phyloP scores from a whole-genome alignment of 108 stramenopile species.

The Cyclotella kingstonii region DNA sequence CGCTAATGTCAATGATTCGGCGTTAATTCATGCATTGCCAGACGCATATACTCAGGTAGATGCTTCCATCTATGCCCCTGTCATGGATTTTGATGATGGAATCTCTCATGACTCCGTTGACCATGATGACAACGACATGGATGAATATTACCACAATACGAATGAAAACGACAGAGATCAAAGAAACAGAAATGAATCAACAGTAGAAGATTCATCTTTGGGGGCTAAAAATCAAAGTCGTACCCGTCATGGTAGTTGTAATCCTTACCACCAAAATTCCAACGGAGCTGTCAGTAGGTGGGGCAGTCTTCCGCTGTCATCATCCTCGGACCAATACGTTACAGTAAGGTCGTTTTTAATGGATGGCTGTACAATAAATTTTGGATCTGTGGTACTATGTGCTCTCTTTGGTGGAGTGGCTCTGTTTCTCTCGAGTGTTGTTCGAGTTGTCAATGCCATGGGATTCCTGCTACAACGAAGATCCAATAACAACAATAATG shows the following conservation, averaged over 20 bases:
- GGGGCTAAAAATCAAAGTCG: too few relatives aligned
- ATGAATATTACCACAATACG: too few relatives aligned
- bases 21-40: conserved; percentile 46
- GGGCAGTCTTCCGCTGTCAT: too few relatives aligned
- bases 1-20: conserved; percentile 12
- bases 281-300: too few relatives aligned
- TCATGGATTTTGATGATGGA: conserved; percentile 58
- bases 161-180: too few relatives aligned
- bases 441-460: conserved; percentile 68
- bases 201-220: too few relatives aligned
- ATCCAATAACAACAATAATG: too few relatives aligned
- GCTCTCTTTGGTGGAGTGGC: conserved; percentile 80
- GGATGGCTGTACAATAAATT: conserved; percentile 58
- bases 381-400: conserved; percentile 82
- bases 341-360: conserved; percentile 67
- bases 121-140: conserved; percentile 30
- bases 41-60: conserved; percentile 74
- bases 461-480: conserved; percentile 32
- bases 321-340: conserved; percentile 17
- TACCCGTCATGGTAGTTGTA: too few relatives aligned
- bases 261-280: too few relatives aligned
- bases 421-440: conserved; percentile 73
- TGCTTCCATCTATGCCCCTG: conserved; percentile 63
- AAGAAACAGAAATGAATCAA: too few relatives aligned
- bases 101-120: conserved; percentile 75